phyloP scores from a whole-genome alignment of 257 asterid species.

The Solanum appendiculatum region DNA sequence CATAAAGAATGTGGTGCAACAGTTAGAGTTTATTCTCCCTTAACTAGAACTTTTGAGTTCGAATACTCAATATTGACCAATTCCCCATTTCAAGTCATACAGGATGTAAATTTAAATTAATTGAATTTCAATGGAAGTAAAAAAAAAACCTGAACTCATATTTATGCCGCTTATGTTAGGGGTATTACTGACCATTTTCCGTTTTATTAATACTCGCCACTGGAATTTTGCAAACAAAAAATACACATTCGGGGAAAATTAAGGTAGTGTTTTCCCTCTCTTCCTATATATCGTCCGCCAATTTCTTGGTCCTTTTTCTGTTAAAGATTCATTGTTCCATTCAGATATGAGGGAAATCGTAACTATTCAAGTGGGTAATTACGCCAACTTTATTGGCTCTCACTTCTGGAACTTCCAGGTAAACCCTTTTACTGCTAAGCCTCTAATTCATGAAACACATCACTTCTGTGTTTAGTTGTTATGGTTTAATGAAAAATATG shows the following conservation, averaged over 20 bases:
- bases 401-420: constrained; percentile 99
- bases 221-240: neutral
- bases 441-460: neutral
- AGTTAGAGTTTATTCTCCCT: too few relatives aligned
- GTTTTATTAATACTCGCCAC: neutral
- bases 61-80: accelerated
- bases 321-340: neutral
- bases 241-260: neutral
- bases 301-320: neutral
- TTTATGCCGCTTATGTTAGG: too few relatives aligned
- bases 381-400: constrained; percentile 79
- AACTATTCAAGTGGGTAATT: constrained; percentile 67
- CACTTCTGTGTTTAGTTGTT: neutral
- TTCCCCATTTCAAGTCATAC: accelerated
- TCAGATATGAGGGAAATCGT: constrained; percentile 57
- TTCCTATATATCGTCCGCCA: neutral
- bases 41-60: too few relatives aligned
- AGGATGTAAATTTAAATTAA: too few relatives aligned
- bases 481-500: neutral
- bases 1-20: too few relatives aligned
- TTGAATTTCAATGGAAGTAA: too few relatives aligned
- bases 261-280: neutral
- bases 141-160: too few relatives aligned
- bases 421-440: neutral
- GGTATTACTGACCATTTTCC: neutral